Evolutionary conservation across 805 yeast species (phyloP), one percentile per base, ranked within the genome.

Genomic region (Dipodascus geniculatus): DNA sequence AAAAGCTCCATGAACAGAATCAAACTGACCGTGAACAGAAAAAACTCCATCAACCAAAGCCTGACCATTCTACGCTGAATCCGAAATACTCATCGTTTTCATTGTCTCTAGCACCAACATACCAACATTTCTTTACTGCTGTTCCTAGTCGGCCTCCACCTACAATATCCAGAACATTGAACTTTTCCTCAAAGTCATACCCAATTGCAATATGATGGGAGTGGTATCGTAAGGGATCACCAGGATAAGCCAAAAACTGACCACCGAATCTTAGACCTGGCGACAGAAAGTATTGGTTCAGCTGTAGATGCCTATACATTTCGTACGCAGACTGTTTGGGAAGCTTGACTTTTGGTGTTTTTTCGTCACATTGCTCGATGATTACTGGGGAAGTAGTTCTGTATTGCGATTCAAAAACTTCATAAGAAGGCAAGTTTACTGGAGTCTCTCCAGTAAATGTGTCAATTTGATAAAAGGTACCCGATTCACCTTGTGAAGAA

Each of bases 201-300:
- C 81, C 73, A 50, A 78, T 77, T 1, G 87, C 85, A 3, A 87
- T 82, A 58, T 82, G 73, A 66, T 91, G 96, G 1, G 97, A 85
- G 68, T 91, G 99, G 63, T 80, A 93, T 49, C 93, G 68, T 53
- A 91, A 71, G 4, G 98, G 96, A 65, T 91, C 99, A 1, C 97
- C 98, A 0, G 97, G 98, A 59, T 91, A 91, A 1, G 90, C 89
- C 54, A 93, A 78, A 62, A 80, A 89, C 53, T 81, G 81, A 3
- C 96, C 95, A 1, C 99, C 99, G 67, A 90, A 91, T 55, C 96
- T 76, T 31, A 89, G 71, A 0, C 99, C 99, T 0, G 98, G 96
- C 31, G 88, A 75, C 17, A 86, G 59, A 54, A 71, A 79, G 65
- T 74, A 84, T 1, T 78, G 81, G 14, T 64, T 62, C 3, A 63